Evolutionary conservation across 2,329 filamentous ascomycete species (phyloP).

Genomic region (Diaporthe sp.): DNA sequence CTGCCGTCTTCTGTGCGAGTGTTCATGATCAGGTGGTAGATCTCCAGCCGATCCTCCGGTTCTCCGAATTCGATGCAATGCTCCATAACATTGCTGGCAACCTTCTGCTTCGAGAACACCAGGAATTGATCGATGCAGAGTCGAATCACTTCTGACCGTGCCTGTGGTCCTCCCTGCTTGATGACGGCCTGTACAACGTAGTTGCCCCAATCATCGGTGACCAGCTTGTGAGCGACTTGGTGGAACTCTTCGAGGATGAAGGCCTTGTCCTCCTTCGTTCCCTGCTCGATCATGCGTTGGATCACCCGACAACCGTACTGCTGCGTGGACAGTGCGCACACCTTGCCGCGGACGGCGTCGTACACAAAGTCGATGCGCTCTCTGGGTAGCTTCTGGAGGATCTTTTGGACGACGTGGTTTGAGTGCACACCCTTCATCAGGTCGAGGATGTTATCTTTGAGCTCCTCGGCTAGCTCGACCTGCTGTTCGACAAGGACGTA

Average conservation of each 20-base stretch:
- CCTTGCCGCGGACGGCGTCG: conserved; percentile 80
- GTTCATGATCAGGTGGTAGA: conserved; percentile 74
- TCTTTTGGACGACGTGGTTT: conserved; percentile 97
- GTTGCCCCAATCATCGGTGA: conserved; percentile 92
- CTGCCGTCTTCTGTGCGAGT: conserved; percentile 71
- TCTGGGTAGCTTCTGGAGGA: conserved; percentile 83
- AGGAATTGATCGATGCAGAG: conserved; percentile 81
- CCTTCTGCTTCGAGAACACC: conserved; percentile 90
- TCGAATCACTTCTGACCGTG: conserved; percentile 79
- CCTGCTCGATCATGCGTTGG: conserved; percentile 90
- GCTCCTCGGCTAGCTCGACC: conserved; percentile 83
- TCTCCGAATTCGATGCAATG: conserved; percentile 85
- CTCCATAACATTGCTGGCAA: conserved; percentile 97
- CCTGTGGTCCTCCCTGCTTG: conserved; percentile 78
- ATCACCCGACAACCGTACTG: conserved; percentile 93
- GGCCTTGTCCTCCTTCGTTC: conserved; percentile 77
- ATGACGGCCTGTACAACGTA: conserved; percentile 97
- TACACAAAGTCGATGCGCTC: conserved; percentile 89
- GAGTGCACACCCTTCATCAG: conserved; percentile 91
- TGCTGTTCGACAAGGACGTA: conserved; percentile 94
- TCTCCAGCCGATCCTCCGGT: conserved; percentile 75
- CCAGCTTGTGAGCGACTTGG: conserved; percentile 76
- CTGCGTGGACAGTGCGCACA: conserved; percentile 81
- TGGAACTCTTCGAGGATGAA: conserved; percentile 85
- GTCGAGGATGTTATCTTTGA: conserved; percentile 80